phyloP scores from a whole-genome alignment of 1,139 yeast genomes.

The Komagataea norvegica region DNA sequence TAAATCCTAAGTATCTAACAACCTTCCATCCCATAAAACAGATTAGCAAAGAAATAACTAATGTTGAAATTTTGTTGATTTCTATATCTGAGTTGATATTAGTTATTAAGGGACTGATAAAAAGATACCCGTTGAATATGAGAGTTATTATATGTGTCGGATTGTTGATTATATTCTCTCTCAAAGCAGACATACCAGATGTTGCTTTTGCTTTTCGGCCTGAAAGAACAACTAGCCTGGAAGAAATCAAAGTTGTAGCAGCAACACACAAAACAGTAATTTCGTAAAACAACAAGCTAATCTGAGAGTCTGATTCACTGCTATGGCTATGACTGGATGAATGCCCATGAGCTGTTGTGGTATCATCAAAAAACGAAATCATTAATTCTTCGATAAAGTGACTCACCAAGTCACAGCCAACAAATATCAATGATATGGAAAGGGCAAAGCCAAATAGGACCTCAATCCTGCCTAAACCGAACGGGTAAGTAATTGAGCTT shows the following conservation, averaged over 20 bases:
- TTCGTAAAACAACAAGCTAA: slow-evolving; percentile 31
- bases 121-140: slow-evolving; percentile 41
- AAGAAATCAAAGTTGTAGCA: slow-evolving; percentile 30
- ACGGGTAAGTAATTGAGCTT: slow-evolving; percentile 81
- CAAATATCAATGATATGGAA: slow-evolving; percentile 79
- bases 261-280: slow-evolving; percentile 27
- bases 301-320: slow-evolving; percentile 26
- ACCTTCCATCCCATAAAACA: slow-evolving; percentile 52
- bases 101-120: slow-evolving; percentile 25
- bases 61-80: slow-evolving; percentile 46
- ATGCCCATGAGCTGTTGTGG: slow-evolving; percentile 33
- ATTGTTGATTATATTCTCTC: slow-evolving; percentile 34
- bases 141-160: slow-evolving; percentile 65
- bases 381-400: slow-evolving; percentile 78
- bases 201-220: background rate
- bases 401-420: slow-evolving; percentile 82
- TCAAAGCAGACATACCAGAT: slow-evolving; percentile 9
- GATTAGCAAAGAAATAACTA: slow-evolving; percentile 45
- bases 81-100: slow-evolving; percentile 34
- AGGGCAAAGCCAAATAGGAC: slow-evolving; percentile 85
- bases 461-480: slow-evolving; percentile 85
- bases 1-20: slow-evolving; percentile 47
- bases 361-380: slow-evolving; percentile 41
- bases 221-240: slow-evolving; percentile 24
- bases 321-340: slow-evolving; percentile 28